phyloP scores from a whole-genome alignment of 1,284 basidiomycete genomes.

The Tylopilus sp. region DNA sequence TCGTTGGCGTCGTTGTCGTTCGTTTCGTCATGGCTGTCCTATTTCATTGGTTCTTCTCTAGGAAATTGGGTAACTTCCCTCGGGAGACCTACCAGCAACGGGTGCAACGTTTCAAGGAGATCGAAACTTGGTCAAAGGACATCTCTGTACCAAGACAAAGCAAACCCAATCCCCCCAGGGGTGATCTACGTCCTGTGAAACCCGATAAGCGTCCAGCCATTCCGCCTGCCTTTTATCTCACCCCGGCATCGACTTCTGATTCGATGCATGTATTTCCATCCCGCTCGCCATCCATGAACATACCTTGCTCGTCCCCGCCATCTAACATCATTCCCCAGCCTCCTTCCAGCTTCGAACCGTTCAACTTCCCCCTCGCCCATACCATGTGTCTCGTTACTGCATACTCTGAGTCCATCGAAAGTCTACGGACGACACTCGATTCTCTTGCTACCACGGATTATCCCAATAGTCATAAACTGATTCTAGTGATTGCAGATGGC shows the following conservation, averaged over 20 bases:
- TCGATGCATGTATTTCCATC: conserved; percentile 42
- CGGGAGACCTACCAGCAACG: conserved; percentile 94
- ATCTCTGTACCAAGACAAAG: conserved; percentile 96
- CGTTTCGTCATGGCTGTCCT: conserved; percentile 97
- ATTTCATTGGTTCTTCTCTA: conserved; percentile 98
- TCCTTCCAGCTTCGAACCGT: conserved; percentile 91
- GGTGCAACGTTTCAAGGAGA: conserved; percentile 91
- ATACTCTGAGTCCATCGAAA: conserved; percentile 97
- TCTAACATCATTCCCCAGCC: conserved; percentile 95
- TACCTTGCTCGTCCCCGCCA: conserved; percentile 92
- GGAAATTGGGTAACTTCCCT: conserved; percentile 94
- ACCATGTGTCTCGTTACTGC: conserved; percentile 98
- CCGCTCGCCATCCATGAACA: conserved; percentile 67
- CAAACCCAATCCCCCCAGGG: conserved; percentile 89
- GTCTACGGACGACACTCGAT: conserved; percentile 96
- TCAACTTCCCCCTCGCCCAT: conserved; percentile 95
- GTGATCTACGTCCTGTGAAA: conserved; percentile 65
- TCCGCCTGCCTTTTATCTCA: conserved; percentile 89
- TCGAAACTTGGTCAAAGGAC: conserved; percentile 97
- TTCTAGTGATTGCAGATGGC: conserved; percentile 97
- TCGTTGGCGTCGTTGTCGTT: conserved; percentile 96
- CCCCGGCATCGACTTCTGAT: conserved; percentile 81
- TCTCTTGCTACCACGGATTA: conserved; percentile 99
- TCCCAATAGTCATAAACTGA: conserved; percentile 97
- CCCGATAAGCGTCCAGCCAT: conserved; percentile 70